phyloP scores from a whole-genome alignment of 192 early-diverging fungal genomes.

The Rhizoclosmatium sp. region DNA sequence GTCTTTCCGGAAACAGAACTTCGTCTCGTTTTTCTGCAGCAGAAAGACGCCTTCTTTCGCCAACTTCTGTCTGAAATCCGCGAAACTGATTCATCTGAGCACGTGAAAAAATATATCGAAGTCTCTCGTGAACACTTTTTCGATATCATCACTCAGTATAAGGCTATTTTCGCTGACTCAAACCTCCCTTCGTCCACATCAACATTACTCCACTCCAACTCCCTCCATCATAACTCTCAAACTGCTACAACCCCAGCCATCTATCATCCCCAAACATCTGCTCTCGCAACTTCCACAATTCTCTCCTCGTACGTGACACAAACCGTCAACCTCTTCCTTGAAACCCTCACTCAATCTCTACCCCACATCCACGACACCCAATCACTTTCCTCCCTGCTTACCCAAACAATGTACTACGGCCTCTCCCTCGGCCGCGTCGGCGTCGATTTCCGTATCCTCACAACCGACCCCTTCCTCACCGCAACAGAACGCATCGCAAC shows the following conservation, averaged over 20 bases:
- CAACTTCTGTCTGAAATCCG: conserved; percentile 60
- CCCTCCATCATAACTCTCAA: neutral
- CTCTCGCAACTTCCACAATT: conserved; percentile 55
- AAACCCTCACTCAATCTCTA: conserved; percentile 53
- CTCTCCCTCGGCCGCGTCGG: conserved; percentile 81
- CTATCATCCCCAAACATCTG: conserved; percentile 5
- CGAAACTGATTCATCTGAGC: conserved; percentile 58
- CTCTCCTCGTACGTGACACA: conserved; percentile 72
- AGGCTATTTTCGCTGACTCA: conserved; percentile 70
- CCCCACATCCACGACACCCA: conserved; percentile 66
- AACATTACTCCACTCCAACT: neutral
- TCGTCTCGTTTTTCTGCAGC: conserved; percentile 76
- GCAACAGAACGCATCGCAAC: conserved; percentile 64
- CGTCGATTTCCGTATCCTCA: conserved; percentile 73
- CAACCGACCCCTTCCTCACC: conserved; percentile 68
- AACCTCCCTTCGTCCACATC: neutral
- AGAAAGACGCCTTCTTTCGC: conserved; percentile 68
- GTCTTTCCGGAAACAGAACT: conserved; percentile 76
- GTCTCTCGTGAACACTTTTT: conserved; percentile 76
- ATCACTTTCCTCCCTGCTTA: conserved; percentile 53
- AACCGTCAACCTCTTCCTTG: conserved; percentile 52
- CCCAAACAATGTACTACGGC: conserved; percentile 84
- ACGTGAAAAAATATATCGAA: conserved; percentile 79
- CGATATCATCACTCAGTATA: conserved; percentile 84
- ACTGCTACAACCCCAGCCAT: conserved; percentile 20